Conservation (phyloP, 176 grass and related monocot species). For the Triticum dicoccoides region DNA sequence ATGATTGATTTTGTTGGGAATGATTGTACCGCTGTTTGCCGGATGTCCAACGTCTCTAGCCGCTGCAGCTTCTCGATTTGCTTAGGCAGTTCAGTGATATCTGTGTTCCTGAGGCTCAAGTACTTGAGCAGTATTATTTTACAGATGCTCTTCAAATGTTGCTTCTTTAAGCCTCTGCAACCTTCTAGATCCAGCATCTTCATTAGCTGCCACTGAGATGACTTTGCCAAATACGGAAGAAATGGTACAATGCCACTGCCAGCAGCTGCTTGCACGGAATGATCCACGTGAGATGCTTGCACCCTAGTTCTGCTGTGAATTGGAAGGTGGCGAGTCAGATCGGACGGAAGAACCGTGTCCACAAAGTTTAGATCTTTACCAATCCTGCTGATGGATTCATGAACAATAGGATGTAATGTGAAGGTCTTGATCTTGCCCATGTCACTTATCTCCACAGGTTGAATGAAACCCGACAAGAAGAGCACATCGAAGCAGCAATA, state of each 20-base stretch:
- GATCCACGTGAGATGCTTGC: not conserved
- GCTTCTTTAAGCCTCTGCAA: not conserved
- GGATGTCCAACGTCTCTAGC: slow-evolving; percentile 25
- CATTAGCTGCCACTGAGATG: not conserved
- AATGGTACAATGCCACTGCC: not conserved
- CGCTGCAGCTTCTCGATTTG: too few species aligned
- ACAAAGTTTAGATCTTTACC: not conserved
- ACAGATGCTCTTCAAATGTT: slow-evolving; percentile 6
- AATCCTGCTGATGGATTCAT: not conserved
- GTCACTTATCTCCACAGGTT: not conserved
- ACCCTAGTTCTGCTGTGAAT: not conserved
- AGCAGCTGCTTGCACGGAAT: not conserved
- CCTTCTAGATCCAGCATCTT: slow-evolving; percentile 36
- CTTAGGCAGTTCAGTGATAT: not conserved
- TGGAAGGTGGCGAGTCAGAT: not conserved
- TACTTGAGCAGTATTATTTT: slow-evolving; percentile 9
- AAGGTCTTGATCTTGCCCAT: not conserved
- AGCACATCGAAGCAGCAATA: not conserved
- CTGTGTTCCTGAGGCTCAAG: not conserved
- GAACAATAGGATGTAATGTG: not conserved
- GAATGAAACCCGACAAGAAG: not conserved
- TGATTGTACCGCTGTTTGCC: slow-evolving; percentile 2
- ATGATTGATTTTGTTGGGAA: not conserved
- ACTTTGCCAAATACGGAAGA: not conserved
- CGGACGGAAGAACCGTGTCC: not conserved